A percentile compares a stretch with the other conserved stretches of the same genome.
These are phyloP conservation scores for Starmera quercuum DNA, from an alignment of 805 yeast species.

Conservation along the genomic window DNA sequence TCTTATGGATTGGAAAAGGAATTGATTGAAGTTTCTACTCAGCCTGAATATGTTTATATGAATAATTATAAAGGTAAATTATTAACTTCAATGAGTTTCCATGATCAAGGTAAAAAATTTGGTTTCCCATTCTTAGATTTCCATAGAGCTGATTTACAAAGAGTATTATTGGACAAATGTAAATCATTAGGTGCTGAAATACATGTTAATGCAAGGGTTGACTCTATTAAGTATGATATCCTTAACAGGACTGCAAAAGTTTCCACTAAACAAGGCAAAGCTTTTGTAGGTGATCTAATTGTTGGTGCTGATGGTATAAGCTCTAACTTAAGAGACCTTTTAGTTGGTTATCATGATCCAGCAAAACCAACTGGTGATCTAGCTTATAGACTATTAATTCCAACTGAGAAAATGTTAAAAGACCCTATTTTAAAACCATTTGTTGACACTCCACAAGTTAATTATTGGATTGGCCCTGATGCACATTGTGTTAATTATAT, in stretches of 20 bases:
- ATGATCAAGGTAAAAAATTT: slow-evolving; percentile 12
- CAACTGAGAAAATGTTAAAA: slow-evolving; percentile 12
- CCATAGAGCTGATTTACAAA: slow-evolving; percentile 23
- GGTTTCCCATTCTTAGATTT: slow-evolving; percentile 18
- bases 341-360: slow-evolving; percentile 18
- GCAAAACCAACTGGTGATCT: slow-evolving; percentile 23
- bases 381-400: slow-evolving; percentile 21
- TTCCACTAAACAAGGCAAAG: slow-evolving; percentile 8
- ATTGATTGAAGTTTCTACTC: slow-evolving; percentile 8
- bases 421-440: slow-evolving; percentile 14
- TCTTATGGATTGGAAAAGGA: slow-evolving; percentile 11
- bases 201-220: slow-evolving; percentile 11
- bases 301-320: slow-evolving; percentile 24
- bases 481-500: slow-evolving; percentile 23
- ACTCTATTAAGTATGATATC: slow-evolving; percentile 12
- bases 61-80: slow-evolving; percentile 14
- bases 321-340: slow-evolving; percentile 15
- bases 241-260: slow-evolving; percentile 10
- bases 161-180: slow-evolving; percentile 17
- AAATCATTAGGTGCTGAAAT: slow-evolving; percentile 15
- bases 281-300: slow-evolving; percentile 17
- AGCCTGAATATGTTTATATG: slow-evolving; percentile 15
- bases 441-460: slow-evolving; percentile 19
- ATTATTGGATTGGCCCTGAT: slow-evolving; percentile 26
- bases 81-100: slow-evolving; percentile 15